phyloP scores from a whole-genome alignment of 73 alveolate genomes.

The Blepharisma japonicum region DNA sequence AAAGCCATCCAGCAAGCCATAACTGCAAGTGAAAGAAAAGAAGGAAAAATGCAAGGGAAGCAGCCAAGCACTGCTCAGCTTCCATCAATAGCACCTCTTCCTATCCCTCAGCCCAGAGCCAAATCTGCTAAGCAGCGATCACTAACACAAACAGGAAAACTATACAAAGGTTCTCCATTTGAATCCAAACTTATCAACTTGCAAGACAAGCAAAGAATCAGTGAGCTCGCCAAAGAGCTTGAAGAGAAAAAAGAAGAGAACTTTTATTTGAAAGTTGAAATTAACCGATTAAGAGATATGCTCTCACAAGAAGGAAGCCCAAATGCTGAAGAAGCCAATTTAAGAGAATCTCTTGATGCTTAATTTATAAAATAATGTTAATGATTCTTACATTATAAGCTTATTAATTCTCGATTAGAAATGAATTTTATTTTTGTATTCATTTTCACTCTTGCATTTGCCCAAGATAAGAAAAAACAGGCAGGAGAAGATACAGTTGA shows the following conservation, averaged over 20 bases:
- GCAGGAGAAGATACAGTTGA: not conserved
- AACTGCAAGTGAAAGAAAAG: conserved; percentile 9
- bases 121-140: not conserved
- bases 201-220: conserved; percentile 22
- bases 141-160: not conserved
- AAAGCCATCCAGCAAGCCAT: conserved; percentile 25
- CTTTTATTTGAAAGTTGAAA: conserved; percentile 24
- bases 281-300: conserved; percentile 6
- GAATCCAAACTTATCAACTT: not conserved
- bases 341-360: too few species aligned
- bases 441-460: too few species aligned
- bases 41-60: not conserved
- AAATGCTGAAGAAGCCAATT: too few species aligned
- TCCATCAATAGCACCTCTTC: not conserved
- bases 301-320: not conserved
- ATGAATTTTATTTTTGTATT: too few species aligned
- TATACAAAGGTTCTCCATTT: conserved; percentile 23
- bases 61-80: conserved; percentile 4
- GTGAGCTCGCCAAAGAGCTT: conserved; percentile 1
- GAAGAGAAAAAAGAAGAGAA: conserved; percentile 22
- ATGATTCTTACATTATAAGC: too few species aligned
- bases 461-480: too few species aligned
- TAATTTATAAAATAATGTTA: too few species aligned
- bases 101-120: conserved; percentile 1
- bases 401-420: too few species aligned